phyloP scores from a whole-genome alignment of 352 stramenopile genomes.

The Phytophthora boehmeriae region DNA sequence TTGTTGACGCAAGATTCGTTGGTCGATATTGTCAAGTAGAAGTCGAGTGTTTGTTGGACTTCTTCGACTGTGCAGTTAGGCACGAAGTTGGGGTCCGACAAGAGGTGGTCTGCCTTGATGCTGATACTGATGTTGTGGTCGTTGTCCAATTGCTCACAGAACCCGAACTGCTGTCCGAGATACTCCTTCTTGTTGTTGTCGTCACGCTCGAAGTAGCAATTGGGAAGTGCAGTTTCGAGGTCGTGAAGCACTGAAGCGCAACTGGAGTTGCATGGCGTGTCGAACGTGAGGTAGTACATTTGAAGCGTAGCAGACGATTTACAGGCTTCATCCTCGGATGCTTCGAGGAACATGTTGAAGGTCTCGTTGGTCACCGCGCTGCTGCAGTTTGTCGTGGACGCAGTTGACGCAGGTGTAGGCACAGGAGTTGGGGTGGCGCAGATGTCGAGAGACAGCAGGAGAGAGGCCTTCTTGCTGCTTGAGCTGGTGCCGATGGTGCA shows the following conservation, averaged over 20 bases:
- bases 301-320: constrained; percentile 24
- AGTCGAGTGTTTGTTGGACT: constrained; percentile 11
- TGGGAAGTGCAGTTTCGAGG: constrained; percentile 26
- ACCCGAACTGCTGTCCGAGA: constrained; percentile 15
- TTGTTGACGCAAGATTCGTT: constrained; percentile 19
- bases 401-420: constrained; percentile 18
- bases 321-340: constrained; percentile 11
- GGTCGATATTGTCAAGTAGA: constrained; percentile 13
- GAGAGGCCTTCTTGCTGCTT: constrained; percentile 12
- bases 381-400: constrained; percentile 26
- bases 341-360: constrained; percentile 17
- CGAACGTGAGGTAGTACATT: constrained; percentile 34
- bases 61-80: constrained; percentile 20
- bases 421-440: constrained; percentile 22
- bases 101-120: constrained; percentile 7
- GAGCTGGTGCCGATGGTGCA: constrained; percentile 15
- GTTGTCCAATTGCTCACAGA: constrained; percentile 16
- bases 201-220: constrained; percentile 37
- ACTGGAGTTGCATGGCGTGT: constrained; percentile 33
- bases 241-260: constrained; percentile 24
- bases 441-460: constrained; percentile 19
- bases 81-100: constrained; percentile 3
- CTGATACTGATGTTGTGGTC: constrained; percentile 18
- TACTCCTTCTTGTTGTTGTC: constrained; percentile 40
- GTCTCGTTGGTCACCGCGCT: constrained; percentile 11